A percentile compares a stretch with the other conserved stretches of the same genome.
phyloP scores from a whole-genome alignment of 1,284 basidiomycete species.

The Ustanciosporium gigantosporum region DNA sequence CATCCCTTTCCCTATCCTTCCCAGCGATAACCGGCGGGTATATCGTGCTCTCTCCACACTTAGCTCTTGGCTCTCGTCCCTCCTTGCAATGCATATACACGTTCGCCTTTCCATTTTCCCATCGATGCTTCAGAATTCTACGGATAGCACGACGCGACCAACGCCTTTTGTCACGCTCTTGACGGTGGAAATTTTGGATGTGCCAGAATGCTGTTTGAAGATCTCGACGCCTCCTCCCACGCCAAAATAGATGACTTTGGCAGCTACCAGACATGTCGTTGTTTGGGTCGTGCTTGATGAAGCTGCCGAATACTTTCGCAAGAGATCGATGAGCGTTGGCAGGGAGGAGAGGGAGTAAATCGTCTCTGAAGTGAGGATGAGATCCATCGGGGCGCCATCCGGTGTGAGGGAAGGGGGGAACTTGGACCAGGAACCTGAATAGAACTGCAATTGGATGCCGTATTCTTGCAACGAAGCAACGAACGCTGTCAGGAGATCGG shows the following conservation, averaged over 20 bases:
- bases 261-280: constrained; percentile 73
- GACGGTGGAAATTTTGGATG: constrained; percentile 5
- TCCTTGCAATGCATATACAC: neutral
- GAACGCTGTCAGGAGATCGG: constrained; percentile 72
- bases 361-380: constrained; percentile 88
- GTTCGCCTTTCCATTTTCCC: neutral
- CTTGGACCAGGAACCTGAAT: constrained; percentile 76
- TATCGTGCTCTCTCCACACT: too few relatives aligned
- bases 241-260: constrained; percentile 93
- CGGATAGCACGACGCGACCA: constrained; percentile 38
- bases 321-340: constrained; percentile 68
- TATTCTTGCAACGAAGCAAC: constrained; percentile 66
- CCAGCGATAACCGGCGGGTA: too few relatives aligned
- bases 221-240: constrained; percentile 85
- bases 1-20: neutral
- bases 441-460: constrained; percentile 73
- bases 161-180: constrained; percentile 38
- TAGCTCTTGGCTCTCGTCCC: neutral
- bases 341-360: constrained; percentile 79
- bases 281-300: constrained; percentile 5
- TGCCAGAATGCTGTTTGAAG: constrained; percentile 66
- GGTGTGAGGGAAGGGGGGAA: constrained; percentile 11
- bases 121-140: constrained; percentile 19
- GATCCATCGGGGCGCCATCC: constrained; percentile 61
- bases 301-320: constrained; percentile 41